Percentiles rank a stretch among this genome's conserved stretches.
These are phyloP conservation scores for Paecilomyces dactylethromorphus DNA, from an alignment of 2,329 filamentous ascomycete species.

Conservation along the genomic window DNA sequence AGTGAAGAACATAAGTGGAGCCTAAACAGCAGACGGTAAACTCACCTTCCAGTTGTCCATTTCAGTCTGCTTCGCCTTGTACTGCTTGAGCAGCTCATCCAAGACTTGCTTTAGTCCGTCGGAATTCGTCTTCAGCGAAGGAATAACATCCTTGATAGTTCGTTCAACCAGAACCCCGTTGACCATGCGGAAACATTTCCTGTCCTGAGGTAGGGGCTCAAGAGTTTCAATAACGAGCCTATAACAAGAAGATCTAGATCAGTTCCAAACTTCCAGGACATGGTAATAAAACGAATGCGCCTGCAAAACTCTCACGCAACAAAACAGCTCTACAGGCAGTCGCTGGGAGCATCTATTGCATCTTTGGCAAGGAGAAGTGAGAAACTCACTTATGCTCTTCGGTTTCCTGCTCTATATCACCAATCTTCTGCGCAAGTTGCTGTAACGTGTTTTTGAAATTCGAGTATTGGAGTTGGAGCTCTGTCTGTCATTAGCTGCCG, in stretches of 20 bases:
- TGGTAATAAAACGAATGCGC: neutral
- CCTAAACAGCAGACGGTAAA: slow-evolving; percentile 1
- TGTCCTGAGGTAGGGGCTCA: slow-evolving; percentile 70
- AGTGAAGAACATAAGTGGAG: slow-evolving; percentile 3
- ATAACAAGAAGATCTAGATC: slow-evolving; percentile 8
- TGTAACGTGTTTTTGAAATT: slow-evolving; percentile 67
- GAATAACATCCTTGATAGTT: slow-evolving; percentile 87
- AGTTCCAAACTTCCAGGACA: neutral
- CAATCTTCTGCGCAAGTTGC: slow-evolving; percentile 91
- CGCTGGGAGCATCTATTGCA: neutral
- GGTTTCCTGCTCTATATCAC: slow-evolving; percentile 92
- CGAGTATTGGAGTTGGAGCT: slow-evolving; percentile 44
- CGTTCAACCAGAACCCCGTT: slow-evolving; percentile 94
- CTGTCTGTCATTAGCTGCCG: slow-evolving; percentile 17
- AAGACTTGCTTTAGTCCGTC: slow-evolving; percentile 91
- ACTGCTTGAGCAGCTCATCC: slow-evolving; percentile 92
- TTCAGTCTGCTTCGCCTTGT: slow-evolving; percentile 89
- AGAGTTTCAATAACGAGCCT: slow-evolving; percentile 94
- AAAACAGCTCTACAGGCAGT: neutral
- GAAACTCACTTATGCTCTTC: slow-evolving; percentile 89
- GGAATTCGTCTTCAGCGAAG: slow-evolving; percentile 85
- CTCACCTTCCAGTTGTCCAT: slow-evolving; percentile 97
- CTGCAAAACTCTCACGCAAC: neutral
- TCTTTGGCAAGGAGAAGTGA: slow-evolving; percentile 5
- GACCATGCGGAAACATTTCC: slow-evolving; percentile 98